Conservation (phyloP, 2,329 filamentous ascomycete genomes). For the Diaporthe citri region DNA sequence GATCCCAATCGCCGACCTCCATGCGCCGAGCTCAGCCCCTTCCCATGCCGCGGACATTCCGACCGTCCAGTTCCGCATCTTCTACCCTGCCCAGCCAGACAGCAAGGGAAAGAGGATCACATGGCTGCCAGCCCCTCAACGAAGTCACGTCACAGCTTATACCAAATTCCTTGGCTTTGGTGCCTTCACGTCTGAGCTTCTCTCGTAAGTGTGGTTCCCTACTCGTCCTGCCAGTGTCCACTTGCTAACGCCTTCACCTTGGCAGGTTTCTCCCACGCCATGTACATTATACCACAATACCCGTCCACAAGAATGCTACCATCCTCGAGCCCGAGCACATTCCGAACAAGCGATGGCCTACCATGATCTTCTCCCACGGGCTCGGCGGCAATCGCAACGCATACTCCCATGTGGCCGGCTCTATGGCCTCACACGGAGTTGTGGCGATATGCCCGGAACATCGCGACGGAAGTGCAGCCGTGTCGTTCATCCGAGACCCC, state of each 20-base stretch:
- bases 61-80: slow-evolving; percentile 85
- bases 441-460: slow-evolving; percentile 87
- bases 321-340: slow-evolving; percentile 63
- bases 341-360: slow-evolving; percentile 75
- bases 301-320: slow-evolving; percentile 78
- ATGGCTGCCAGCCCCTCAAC: slow-evolving; percentile 84
- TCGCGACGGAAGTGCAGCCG: slow-evolving; percentile 82
- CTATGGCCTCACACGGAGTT: slow-evolving; percentile 83
- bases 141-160: slow-evolving; percentile 80
- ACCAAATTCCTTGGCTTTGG: slow-evolving; percentile 80
- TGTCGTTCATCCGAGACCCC: slow-evolving; percentile 78
- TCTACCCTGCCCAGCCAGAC: slow-evolving; percentile 76
- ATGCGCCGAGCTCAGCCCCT: slow-evolving; percentile 66
- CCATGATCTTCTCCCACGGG: slow-evolving; percentile 88
- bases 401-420: slow-evolving; percentile 86
- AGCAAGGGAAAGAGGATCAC: slow-evolving; percentile 71
- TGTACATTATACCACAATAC: slow-evolving; percentile 79
- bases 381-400: slow-evolving; percentile 84
- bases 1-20: slow-evolving; percentile 74
- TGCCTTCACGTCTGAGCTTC: slow-evolving; percentile 66
- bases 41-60: slow-evolving; percentile 69
- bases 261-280: slow-evolving; percentile 75
- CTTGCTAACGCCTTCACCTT: slow-evolving; percentile 23
- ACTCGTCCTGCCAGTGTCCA: no score
- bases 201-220: slow-evolving; percentile 65